Base-by-base conservation (phyloP, 441 rosid species). In the Metrosideros polymorpha region DNA sequence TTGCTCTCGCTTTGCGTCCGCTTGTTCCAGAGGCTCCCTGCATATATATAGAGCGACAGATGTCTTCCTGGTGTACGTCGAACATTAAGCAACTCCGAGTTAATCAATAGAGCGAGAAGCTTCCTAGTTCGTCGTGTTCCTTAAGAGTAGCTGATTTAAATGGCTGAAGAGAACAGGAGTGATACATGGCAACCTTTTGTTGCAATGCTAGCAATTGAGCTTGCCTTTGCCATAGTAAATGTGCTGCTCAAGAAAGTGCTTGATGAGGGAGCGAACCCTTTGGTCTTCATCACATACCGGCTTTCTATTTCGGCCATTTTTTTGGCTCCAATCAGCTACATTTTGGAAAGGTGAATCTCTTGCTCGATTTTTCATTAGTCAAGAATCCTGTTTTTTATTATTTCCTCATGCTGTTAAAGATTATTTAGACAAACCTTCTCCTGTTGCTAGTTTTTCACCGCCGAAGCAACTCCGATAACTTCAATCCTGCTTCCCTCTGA, bases 201-300 rank as follows among this genome's bases (percentile, higher is more conserved):
- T 53, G 91, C 55, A 4, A 92, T 95, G 95, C 22, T 93, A 61
- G 85, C 90, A 15, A 86, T 94, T 50, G 92, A 92, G 85, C 90
- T 94, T 35, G 89, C 86, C 14, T 93, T 95, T 76, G 95, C 95
- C 5, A 27, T 89, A 17, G 89, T 90, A 85, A 95, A 94, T 89
- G 86, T 94, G 75, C 92, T 95, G 71, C 90, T 93, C 85, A 95
- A 95, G 89, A 88, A 91, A 89, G 92, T 90, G 83, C 86, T 94
- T 84, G 91, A 90, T 54, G 89, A 71, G 51, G 98, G 98, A 61
- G 87, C 87, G 51, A 92, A 89, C 90, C 94, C 88, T 75, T 90
- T 92, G 90, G 96, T 92, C 85, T 84, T 94, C 83, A 89, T 93
- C 85, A 92, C 96, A 18, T 95, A 91, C 85, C 93, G 98, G 25